phyloP scores from a whole-genome alignment of 805 yeast genomes.

The Nakazawaea populi region DNA sequence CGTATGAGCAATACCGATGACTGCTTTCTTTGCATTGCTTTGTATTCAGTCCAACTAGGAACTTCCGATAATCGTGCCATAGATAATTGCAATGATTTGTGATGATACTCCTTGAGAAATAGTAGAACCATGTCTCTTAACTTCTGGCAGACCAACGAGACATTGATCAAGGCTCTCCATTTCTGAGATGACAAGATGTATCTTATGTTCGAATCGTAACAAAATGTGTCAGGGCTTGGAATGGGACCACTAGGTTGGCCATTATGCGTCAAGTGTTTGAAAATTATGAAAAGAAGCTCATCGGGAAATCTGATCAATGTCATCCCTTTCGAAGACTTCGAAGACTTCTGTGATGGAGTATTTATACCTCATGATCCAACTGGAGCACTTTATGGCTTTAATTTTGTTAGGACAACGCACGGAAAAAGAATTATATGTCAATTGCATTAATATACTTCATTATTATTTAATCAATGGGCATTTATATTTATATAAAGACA shows the following conservation, averaged over 20 bases:
- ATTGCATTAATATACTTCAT: no score
- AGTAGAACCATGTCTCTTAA: background rate
- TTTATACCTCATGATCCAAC: no score
- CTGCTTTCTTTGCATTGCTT: background rate
- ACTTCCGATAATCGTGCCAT: constrained; percentile 2
- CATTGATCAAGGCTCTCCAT: background rate
- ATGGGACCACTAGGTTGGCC: background rate
- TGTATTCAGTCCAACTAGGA: background rate
- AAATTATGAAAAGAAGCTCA: background rate
- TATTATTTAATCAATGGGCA: no score
- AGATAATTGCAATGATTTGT: background rate
- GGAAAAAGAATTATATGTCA: no score
- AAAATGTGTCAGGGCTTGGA: background rate
- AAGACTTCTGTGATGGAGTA: no score
- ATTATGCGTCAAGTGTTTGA: background rate
- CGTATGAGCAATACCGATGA: background rate
- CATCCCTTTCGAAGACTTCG: background rate
- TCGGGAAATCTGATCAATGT: constrained; percentile 1
- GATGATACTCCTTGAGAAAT: background rate
- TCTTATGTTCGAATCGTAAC: background rate
- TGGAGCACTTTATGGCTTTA: no score
- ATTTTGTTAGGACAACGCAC: no score
- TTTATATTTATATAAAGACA: no score
- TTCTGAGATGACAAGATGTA: background rate
- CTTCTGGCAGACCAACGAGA: background rate